Base-by-base conservation (phyloP, 768 basidiomycete genomes). In the Pisolithus albus region DNA sequence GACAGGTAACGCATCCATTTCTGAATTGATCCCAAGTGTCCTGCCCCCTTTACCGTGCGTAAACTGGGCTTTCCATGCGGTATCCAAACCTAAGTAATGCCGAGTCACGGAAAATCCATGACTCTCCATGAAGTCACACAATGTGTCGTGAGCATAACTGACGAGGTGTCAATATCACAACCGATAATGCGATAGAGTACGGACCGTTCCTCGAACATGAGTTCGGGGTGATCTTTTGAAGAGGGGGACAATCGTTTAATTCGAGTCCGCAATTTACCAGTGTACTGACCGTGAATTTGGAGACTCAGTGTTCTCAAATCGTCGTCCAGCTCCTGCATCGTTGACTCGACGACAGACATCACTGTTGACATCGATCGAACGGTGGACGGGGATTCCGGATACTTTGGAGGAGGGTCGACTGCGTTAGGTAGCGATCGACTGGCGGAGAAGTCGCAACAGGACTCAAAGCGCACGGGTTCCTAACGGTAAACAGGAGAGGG, bases 31-130 rank as follows among this genome's bases (percentile, higher is more conserved):
- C 7, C 89, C 88, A 43, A 91, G 71, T 46, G 81, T 80, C 39
- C 83, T 77, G 9, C 85, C 83, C 28, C 79, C 79, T 47, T 59
- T 53, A 23, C 82, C 80, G 56, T 80, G 77, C 36, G 72, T 71
- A 65, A 75, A 89, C 59, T 83, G 84, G 2, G 89, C 89, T 49
- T 79, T 74, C 84, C 87, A 92, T 4, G 89, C 88, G 21, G 88
- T 91, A 13, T 76, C 64, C 4, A 92, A 74, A 15, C 80, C 82
- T 46, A 84, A 77, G 59, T 90, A 88, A 59, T 82, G 81, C 47
- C 69, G 72, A 3, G 82, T 88, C 21, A 90, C 83, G n/a, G 67
- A 65, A 65, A 89, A 92, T 7, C 85, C 86, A 51, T 82, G 77
- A 34, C 66, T 60, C 34, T 72, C 65, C 83, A 91, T 86, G 68